Evolutionary conservation across 108 stramenopile genomes (phyloP), one percentile per base, ranked within the genome.

Genomic region (Fragilaria crotonensis): DNA sequence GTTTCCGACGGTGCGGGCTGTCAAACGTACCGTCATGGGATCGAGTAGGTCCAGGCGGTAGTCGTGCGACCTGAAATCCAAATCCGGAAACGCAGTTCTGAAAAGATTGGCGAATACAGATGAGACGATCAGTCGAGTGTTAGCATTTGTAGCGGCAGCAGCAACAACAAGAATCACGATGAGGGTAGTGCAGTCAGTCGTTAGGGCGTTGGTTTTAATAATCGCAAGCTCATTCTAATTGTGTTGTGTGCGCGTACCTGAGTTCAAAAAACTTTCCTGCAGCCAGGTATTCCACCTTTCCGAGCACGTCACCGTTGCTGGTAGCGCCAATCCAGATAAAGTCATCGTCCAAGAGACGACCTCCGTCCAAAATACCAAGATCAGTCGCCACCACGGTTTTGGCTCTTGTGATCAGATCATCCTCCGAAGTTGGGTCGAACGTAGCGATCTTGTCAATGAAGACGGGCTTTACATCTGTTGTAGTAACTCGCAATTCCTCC

Each of bases 231-330:
- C n/a, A n/a, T n/a, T n/a, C n/a, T n/a, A n/a, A n/a, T n/a, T n/a
- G n/a, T n/a, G n/a, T n/a, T n/a, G n/a, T 41, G 7, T 14, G 7
- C 7, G 20, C 49, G 22, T 30, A 51, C 9, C 68, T 44, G 33
- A 81, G 31, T 64, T 77, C 59, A 46, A 81, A 81, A 51, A 75
- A 81, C 0, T 64, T 73, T 9, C 76, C 76, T 1, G 76, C 76
- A 0, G 80, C 73, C 7, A 81, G 21, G 51, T 81, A 81, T 20
- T 81, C 80, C 0, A 41, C 25, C 33, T 75, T 78, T 28, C 33
- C 70, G 32, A 73, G 48, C 31, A 73, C 61, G 31, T 63, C 48
- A 25, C 25, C 9, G 4, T 22, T 9, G 7, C 7, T 30, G 28
- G 5, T 28, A 11, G 62, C 67, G 0, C 59, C 48, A 2, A 80